phyloP scores from a whole-genome alignment of 2,329 filamentous ascomycete species.

The Neurospora sp. region DNA sequence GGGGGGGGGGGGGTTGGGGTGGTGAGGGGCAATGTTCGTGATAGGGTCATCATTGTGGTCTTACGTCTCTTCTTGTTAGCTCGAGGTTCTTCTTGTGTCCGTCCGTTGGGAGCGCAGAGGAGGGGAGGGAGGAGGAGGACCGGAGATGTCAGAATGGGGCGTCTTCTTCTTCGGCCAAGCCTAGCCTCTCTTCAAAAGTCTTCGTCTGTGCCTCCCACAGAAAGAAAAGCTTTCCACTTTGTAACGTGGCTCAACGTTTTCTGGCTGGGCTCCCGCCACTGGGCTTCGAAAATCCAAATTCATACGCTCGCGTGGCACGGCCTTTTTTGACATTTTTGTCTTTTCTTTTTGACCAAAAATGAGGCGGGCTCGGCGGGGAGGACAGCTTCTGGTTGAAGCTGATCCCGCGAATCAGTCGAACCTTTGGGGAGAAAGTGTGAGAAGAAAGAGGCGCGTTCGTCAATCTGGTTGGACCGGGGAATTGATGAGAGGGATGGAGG shows the following conservation, averaged over 20 bases:
- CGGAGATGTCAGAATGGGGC: not conserved
- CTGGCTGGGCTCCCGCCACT: not conserved
- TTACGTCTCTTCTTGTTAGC: not conserved
- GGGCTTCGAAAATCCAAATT: not conserved
- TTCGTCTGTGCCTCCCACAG: not conserved
- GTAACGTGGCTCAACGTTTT: not conserved
- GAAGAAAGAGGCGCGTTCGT: not conserved
- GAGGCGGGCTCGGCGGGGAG: not conserved
- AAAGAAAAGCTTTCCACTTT: not conserved
- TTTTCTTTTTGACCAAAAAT: not conserved
- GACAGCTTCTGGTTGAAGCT: not conserved
- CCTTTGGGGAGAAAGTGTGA: not conserved
- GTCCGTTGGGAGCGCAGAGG: not conserved
- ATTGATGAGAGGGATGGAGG: not conserved
- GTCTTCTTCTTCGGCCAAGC: not conserved
- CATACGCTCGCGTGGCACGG: not conserved
- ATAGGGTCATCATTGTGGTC: not conserved
- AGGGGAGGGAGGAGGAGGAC: not conserved
- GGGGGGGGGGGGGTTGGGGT: too few relatives aligned
- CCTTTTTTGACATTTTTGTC: not conserved
- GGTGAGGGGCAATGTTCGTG: not conserved
- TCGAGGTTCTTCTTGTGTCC: not conserved
- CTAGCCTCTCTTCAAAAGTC: not conserved
- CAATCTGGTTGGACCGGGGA: not conserved
- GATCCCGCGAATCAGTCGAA: not conserved